These are phyloP conservation scores for Smittium culicis DNA, from an alignment of 371 early-diverging fungal genomes.

Conservation along the genomic window DNA sequence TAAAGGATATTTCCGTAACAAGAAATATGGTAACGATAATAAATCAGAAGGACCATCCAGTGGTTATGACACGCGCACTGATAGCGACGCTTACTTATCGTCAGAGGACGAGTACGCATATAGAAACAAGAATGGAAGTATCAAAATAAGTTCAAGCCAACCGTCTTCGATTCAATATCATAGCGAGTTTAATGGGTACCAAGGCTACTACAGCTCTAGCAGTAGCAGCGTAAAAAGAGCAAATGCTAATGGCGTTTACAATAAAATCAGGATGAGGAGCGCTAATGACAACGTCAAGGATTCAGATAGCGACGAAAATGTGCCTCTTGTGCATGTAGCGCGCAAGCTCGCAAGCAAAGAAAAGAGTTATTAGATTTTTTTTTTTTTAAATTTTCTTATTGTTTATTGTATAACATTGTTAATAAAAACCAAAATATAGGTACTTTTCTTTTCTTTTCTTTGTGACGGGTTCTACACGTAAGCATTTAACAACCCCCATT, in stretches of 20 bases:
- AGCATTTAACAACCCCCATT: no score
- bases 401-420: no score
- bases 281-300: background rate
- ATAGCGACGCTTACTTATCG: constrained; percentile 7
- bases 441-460: no score
- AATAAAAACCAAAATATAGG: no score
- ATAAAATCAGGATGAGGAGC: background rate
- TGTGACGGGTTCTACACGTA: no score
- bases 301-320: background rate
- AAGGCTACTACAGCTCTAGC: background rate
- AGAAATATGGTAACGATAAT: background rate
- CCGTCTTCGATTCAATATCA: background rate
- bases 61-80: background rate
- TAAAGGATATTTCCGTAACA: background rate
- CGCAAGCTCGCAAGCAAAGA: background rate
- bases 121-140: background rate
- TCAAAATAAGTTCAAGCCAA: background rate
- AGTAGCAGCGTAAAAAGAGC: background rate
- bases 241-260: background rate
- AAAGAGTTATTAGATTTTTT: background rate
- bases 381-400: no score
- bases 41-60: constrained; percentile 5
- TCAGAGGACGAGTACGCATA: background rate
- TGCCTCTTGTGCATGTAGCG: background rate
- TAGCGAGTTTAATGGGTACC: background rate